These are phyloP conservation scores for Xylaria arbuscula DNA, from an alignment of 2,329 filamentous ascomycete genomes.

Conservation along the genomic window DNA sequence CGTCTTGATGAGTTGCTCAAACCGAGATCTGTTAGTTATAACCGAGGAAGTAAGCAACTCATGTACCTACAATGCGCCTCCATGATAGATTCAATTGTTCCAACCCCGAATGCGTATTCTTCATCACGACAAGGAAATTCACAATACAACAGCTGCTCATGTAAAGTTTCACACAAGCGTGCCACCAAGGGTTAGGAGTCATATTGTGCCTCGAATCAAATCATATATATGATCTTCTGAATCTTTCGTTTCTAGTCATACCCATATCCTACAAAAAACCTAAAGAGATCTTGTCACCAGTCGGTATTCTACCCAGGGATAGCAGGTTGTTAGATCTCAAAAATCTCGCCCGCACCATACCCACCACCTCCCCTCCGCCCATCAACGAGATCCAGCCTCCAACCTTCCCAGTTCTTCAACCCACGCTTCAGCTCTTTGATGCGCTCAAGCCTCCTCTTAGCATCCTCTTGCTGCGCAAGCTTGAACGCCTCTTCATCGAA, in stretches of 20 bases:
- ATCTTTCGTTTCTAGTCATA: conserved; percentile 17
- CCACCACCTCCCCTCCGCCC: conserved; percentile 64
- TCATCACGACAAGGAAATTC: too few species aligned
- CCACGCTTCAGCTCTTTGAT: conserved; percentile 73
- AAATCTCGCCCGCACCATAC: conserved; percentile 70
- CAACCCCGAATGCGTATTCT: too few species aligned
- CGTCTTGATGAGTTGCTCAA: too few species aligned
- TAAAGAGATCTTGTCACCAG: not conserved
- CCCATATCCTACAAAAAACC: conserved; percentile 23
- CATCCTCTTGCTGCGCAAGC: conserved; percentile 70
- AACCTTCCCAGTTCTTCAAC: conserved; percentile 74
- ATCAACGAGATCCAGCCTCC: conserved; percentile 74
- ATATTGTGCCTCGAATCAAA: too few species aligned
- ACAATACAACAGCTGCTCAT: too few species aligned
- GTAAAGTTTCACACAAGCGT: too few species aligned
- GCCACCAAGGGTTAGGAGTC: too few species aligned
- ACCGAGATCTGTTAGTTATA: too few species aligned
- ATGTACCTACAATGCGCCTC: too few species aligned
- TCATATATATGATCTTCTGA: not conserved
- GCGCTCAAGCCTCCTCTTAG: conserved; percentile 68
- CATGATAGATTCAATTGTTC: too few species aligned
- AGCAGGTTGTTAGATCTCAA: conserved; percentile 62
- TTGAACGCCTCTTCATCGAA: conserved; percentile 76
- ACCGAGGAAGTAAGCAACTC: too few species aligned
- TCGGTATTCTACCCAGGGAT: not conserved